A percentile compares a stretch with the other conserved stretches of the same genome.
phyloP scores from a whole-genome alignment of 2,329 filamentous ascomycete species.

The Nemania sp. region DNA sequence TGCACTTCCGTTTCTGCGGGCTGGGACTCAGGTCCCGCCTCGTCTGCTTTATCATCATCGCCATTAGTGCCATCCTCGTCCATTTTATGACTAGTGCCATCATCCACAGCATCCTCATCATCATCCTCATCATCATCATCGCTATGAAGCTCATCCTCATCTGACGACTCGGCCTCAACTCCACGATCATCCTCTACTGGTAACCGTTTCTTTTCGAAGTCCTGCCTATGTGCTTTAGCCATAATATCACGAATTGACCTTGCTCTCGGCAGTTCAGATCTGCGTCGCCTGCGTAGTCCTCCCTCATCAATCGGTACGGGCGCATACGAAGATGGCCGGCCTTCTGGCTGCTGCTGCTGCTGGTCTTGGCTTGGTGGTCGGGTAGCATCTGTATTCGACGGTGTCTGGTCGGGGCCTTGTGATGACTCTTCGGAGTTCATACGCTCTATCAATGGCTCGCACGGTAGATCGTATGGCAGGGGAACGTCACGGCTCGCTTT shows the following conservation, averaged over 20 bases:
- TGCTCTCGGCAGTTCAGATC: constrained; percentile 32
- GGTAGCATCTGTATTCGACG: constrained; percentile 23
- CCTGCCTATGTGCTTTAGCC: constrained; percentile 82
- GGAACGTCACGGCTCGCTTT: constrained; percentile 87
- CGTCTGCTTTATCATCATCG: constrained; percentile 15
- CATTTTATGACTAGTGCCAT: no score
- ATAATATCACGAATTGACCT: constrained; percentile 64
- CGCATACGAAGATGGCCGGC: constrained; percentile 16
- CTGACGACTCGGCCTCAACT: constrained; percentile 38
- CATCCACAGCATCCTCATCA: no score
- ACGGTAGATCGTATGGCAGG: constrained; percentile 70
- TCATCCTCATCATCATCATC: constrained; percentile 42
- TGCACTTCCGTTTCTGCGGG: no score
- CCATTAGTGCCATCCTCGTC: no score
- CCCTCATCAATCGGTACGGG: constrained; percentile 30
- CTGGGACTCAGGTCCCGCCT: no score
- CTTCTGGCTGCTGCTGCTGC: neutral
- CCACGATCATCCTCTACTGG: constrained; percentile 44
- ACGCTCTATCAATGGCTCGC: constrained; percentile 50
- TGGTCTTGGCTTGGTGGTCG: constrained; percentile 28
- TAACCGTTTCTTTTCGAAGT: constrained; percentile 79
- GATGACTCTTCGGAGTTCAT: constrained; percentile 43
- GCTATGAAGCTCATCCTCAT: constrained; percentile 43
- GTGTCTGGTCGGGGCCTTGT: constrained; percentile 1
- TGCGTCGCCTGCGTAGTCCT: constrained; percentile 29